Conservation (phyloP, 164 flowering plant species). For the Vitis riparia region DNA sequence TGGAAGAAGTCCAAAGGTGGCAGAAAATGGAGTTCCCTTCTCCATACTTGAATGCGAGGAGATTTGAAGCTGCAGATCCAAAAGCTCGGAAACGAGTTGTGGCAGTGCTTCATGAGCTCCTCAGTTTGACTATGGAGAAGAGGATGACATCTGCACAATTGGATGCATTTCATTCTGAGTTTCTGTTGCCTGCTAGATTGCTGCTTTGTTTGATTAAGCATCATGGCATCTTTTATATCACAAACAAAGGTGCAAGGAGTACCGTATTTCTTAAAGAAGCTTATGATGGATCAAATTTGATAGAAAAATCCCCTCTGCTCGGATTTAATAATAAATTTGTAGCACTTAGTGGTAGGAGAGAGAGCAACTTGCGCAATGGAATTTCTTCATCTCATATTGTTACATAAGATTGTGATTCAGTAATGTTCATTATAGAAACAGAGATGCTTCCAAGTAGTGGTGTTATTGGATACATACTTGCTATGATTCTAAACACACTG, state of each 20-base stretch:
- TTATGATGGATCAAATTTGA: slow-evolving; percentile 65
- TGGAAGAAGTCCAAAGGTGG: slow-evolving; percentile 79
- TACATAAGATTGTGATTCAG: slow-evolving; percentile 1
- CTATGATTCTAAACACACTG: no score
- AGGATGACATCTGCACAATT: slow-evolving; percentile 79
- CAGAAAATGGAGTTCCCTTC: slow-evolving; percentile 93
- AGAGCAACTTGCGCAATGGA: slow-evolving; percentile 6
- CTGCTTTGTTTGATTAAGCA: slow-evolving; percentile 84
- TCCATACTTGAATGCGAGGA: slow-evolving; percentile 89
- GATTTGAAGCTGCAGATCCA: slow-evolving; percentile 64
- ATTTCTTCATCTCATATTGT: slow-evolving; percentile 6
- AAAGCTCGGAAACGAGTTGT: slow-evolving; percentile 79
- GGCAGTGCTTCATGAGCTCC: slow-evolving; percentile 91
- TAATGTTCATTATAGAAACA: neutral
- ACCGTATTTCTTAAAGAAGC: slow-evolving; percentile 95
- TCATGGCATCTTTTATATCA: slow-evolving; percentile 88
- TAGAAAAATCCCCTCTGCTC: slow-evolving; percentile 73
- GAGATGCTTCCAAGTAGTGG: no score
- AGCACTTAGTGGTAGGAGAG: slow-evolving; percentile 64
- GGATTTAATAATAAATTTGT: slow-evolving; percentile 64
- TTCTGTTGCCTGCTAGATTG: slow-evolving; percentile 64
- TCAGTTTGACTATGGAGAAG: slow-evolving; percentile 89
- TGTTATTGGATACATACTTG: no score
- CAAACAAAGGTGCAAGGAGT: slow-evolving; percentile 81
- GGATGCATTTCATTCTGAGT: slow-evolving; percentile 77